Evolutionary conservation across 1,139 yeast species (phyloP).

Genomic region (Candida sojae): DNA sequence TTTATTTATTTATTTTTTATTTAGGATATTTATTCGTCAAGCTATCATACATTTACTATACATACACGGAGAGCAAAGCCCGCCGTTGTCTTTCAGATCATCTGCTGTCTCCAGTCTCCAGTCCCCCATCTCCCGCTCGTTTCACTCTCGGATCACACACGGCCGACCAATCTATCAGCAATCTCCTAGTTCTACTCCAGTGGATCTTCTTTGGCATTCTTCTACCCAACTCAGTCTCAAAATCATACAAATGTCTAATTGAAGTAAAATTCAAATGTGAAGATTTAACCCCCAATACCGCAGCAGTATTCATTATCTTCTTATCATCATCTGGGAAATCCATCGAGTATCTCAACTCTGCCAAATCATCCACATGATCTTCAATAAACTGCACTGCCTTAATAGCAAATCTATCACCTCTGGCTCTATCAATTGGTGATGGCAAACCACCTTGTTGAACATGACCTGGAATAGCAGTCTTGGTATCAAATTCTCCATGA

Average conservation of each 20-base stretch:
- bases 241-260: conserved; percentile 75
- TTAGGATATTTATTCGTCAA: not conserved
- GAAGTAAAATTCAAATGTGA: conserved; percentile 77
- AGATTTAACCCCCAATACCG: conserved; percentile 82
- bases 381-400: conserved; percentile 88
- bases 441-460: conserved; percentile 98
- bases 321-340: conserved; percentile 38
- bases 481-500: conserved; percentile 76
- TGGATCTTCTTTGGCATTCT: conserved; percentile 90
- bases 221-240: conserved; percentile 74
- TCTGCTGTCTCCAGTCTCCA: too few relatives aligned
- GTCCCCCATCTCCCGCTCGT: too few relatives aligned
- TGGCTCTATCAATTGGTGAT: conserved; percentile 89
- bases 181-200: conserved; percentile 77
- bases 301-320: conserved; percentile 60
- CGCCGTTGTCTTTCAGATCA: too few relatives aligned
- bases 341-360: conserved; percentile 25
- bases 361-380: conserved; percentile 28
- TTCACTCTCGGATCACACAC: conserved; percentile 25
- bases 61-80: not conserved
- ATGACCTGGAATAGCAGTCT: conserved; percentile 97
- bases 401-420: conserved; percentile 88
- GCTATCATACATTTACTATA: not conserved
- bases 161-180: conserved; percentile 85
- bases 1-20: too few relatives aligned